Percentiles rank a stretch among this genome's conserved stretches.
Evolutionary conservation across 2,329 filamentous ascomycete genomes (phyloP).

Genomic region (Septoria linicola): DNA sequence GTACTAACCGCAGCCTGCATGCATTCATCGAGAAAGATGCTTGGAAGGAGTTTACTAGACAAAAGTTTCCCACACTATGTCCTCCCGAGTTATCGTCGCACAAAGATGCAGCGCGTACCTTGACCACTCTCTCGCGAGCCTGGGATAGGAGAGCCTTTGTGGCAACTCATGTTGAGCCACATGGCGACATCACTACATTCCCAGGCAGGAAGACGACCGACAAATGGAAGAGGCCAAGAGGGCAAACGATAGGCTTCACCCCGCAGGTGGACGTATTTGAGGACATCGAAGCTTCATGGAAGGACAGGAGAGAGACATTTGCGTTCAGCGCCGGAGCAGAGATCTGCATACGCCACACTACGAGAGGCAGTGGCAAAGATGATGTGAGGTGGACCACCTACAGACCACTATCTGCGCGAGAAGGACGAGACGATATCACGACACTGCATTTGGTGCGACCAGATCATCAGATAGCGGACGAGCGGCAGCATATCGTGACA

Average conservation of each 20-base stretch:
- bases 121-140: conserved; percentile 58
- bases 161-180: conserved; percentile 53
- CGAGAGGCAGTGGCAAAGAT: conserved; percentile 27
- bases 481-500: conserved; percentile 52
- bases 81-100: conserved; percentile 43
- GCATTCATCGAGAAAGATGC: conserved; percentile 47
- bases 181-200: conserved; percentile 38
- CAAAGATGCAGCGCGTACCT: conserved; percentile 53
- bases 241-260: conserved; percentile 59
- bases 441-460: conserved; percentile 53
- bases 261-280: conserved; percentile 43
- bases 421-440: conserved; percentile 60
- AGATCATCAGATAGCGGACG: conserved; percentile 36
- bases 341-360: conserved; percentile 51
- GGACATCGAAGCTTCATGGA: conserved; percentile 41
- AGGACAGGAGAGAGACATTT: conserved; percentile 55
- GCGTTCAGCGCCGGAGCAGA: conserved; percentile 62
- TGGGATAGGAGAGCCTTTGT: conserved; percentile 58
- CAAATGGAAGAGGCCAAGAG: conserved; percentile 44
- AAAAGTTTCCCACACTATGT: conserved; percentile 46
- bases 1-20: conserved; percentile 49
- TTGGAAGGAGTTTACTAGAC: conserved; percentile 51
- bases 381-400: conserved; percentile 52
- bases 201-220: conserved; percentile 30
- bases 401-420: conserved; percentile 50